Evolutionary conservation across 768 basidiomycete genomes (phyloP).

Genomic region (Suillus occidentalis): DNA sequence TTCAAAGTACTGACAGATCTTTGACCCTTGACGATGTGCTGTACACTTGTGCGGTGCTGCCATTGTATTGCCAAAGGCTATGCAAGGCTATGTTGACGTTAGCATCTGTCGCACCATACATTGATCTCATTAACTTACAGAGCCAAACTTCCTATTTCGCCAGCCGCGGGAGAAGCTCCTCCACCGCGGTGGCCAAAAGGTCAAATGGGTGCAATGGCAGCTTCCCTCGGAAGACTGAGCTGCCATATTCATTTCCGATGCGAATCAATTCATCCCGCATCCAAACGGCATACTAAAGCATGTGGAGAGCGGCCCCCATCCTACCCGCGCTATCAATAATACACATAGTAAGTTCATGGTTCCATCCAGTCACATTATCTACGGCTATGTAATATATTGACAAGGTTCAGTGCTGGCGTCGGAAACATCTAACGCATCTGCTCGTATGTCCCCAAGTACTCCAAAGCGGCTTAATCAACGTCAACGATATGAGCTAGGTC

Average conservation of each 20-base stretch:
- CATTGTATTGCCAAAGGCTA: background rate
- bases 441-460: background rate
- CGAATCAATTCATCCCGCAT: background rate
- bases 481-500: background rate
- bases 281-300: background rate
- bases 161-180: background rate
- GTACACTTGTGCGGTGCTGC: background rate
- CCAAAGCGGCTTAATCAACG: background rate
- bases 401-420: no score
- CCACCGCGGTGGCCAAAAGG: background rate
- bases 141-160: background rate
- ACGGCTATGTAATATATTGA: background rate
- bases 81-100: background rate
- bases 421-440: background rate
- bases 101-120: background rate
- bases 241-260: background rate
- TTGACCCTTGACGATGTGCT: background rate
- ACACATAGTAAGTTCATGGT: background rate
- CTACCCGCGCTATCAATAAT: background rate
- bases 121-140: background rate
- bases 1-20: background rate
- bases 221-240: background rate
- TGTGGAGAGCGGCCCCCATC: background rate
- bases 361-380: background rate
- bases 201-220: constrained; percentile 5